These are phyloP conservation scores for Boechera divaricarpa DNA, from an alignment of 345 rosid genomes.

Conservation along the genomic window DNA sequence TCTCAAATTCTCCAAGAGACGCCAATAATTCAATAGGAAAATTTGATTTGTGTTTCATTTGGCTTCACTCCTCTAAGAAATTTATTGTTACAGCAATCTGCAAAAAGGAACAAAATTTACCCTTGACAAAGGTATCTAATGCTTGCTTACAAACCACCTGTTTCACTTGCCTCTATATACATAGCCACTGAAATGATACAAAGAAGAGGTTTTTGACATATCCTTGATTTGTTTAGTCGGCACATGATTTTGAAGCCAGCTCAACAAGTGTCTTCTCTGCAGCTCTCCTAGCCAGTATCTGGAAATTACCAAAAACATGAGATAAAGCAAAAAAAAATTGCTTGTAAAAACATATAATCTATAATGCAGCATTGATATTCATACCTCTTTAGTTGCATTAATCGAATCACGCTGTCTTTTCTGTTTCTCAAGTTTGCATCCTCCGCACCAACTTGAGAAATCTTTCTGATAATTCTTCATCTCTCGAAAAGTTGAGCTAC, in stretches of 20 bases:
- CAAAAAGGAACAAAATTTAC: conserved; percentile 38
- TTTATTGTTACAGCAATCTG: conserved; percentile 31
- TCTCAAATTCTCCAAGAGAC: background rate
- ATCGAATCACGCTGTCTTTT: conserved; percentile 61
- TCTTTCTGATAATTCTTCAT: conserved; percentile 83
- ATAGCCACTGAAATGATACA: conserved; percentile 23
- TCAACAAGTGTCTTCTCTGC: conserved; percentile 41
- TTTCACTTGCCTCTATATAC: conserved; percentile 34
- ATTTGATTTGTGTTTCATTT: background rate
- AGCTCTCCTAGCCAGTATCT: conserved; percentile 33
- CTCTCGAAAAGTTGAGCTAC: conserved; percentile 85
- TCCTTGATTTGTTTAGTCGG: conserved; percentile 29
- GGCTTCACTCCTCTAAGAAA: conserved; percentile 13
- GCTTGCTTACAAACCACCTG: conserved; percentile 31
- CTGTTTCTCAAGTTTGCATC: conserved; percentile 65
- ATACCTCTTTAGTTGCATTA: conserved; percentile 49
- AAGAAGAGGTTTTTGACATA: conserved; percentile 3
- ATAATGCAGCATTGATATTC: conserved; percentile 15
- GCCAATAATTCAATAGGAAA: background rate
- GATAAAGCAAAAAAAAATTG: conserved; percentile 7
- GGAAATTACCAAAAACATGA: conserved; percentile 21
- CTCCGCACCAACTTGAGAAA: conserved; percentile 89
- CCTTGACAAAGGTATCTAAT: conserved; percentile 15
- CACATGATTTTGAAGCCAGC: conserved; percentile 36
- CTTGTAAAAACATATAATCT: conserved; percentile 12